phyloP scores from a whole-genome alignment of 73 alveolate species.

The Effrenium voratum region DNA sequence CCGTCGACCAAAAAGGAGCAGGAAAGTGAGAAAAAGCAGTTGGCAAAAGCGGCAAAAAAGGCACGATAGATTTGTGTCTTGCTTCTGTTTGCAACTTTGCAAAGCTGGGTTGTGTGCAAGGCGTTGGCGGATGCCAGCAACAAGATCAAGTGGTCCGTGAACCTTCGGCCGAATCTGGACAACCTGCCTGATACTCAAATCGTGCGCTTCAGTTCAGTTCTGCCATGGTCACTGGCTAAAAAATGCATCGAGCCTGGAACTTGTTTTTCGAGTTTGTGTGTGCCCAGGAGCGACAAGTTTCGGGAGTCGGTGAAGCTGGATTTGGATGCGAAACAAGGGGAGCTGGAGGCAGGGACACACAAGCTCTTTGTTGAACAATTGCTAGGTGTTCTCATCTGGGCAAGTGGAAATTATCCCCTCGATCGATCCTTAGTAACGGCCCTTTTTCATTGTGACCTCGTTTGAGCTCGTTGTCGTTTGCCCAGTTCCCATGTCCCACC shows the following conservation, averaged over 20 bases:
- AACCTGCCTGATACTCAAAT: neutral
- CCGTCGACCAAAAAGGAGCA: neutral
- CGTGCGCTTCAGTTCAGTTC: neutral
- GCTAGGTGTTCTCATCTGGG: no score
- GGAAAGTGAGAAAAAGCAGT: neutral
- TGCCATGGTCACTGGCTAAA: neutral
- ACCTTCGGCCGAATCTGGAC: neutral
- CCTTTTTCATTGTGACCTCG: no score
- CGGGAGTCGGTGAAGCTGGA: neutral
- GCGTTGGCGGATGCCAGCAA: neutral
- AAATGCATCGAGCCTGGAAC: neutral
- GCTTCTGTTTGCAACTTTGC: neutral
- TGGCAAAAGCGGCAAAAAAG: conserved; percentile 20
- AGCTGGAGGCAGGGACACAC: neutral
- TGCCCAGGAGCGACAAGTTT: neutral
- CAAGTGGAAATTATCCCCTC: no score
- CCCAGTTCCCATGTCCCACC: no score
- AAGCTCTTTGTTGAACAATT: no score
- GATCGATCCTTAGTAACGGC: no score
- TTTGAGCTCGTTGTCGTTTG: no score
- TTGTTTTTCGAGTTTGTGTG: neutral
- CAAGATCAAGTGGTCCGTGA: conserved; percentile 14
- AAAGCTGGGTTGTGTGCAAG: neutral
- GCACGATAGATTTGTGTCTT: neutral
- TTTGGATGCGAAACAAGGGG: neutral